These are phyloP conservation scores for Tolypocladium capitatum DNA, from an alignment of 2,329 filamentous ascomycete genomes.

Conservation along the genomic window DNA sequence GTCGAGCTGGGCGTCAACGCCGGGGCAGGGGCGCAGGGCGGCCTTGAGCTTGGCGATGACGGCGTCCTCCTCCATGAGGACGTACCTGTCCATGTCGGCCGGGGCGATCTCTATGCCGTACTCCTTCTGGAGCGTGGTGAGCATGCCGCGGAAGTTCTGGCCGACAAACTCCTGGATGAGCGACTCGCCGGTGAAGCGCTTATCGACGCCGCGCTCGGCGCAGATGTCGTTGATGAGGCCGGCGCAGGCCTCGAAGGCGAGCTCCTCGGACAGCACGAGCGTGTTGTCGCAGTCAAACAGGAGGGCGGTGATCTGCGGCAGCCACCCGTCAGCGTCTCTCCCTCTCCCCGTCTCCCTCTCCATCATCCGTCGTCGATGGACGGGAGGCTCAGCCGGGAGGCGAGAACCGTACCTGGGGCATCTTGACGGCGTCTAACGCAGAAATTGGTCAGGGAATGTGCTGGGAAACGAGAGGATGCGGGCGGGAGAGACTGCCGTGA, in stretches of 20 bases:
- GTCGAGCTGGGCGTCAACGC: conserved; percentile 55
- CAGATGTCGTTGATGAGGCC: conserved; percentile 81
- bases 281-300: conserved; percentile 83
- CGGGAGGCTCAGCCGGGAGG: not conserved
- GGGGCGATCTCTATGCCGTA: conserved; percentile 57
- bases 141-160: conserved; percentile 91
- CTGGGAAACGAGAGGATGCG: not conserved
- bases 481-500: not conserved
- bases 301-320: conserved; percentile 47
- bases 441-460: not conserved
- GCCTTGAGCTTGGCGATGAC: conserved; percentile 70
- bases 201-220: conserved; percentile 44
- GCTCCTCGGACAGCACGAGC: conserved; percentile 78
- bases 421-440: not conserved
- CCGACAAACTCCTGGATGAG: conserved; percentile 83
- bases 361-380: not conserved
- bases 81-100: conserved; percentile 61
- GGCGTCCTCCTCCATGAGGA: conserved; percentile 64
- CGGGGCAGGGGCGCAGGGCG: conserved; percentile 53
- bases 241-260: conserved; percentile 85
- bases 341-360: no score
- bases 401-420: not conserved
- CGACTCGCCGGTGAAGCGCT: conserved; percentile 63
- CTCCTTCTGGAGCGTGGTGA: conserved; percentile 60
- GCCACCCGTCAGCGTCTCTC: not conserved